Evolutionary conservation across 805 yeast species (phyloP), one percentile per base, ranked within the genome.

Genomic region (Ogataea paraovalis): DNA sequence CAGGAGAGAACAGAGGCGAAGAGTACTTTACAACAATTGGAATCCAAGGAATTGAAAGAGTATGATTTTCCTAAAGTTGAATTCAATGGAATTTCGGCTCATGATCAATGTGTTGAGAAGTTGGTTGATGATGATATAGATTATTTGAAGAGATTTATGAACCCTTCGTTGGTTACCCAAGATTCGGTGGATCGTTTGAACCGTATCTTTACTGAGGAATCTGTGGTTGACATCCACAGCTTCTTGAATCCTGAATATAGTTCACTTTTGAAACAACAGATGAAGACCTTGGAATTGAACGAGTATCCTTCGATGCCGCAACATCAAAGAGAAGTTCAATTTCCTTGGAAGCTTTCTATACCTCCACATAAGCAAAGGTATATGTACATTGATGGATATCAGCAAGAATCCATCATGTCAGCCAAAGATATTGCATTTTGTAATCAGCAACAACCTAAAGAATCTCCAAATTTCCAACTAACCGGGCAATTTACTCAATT

Each of bases 291-390:
- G 5, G 96, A 87, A 59, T 71, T 89, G 16, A 79, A 85, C 41
- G 74, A 72, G 44, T 57, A 44, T 41, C 71, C 71, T 13, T 66
- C 70, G 27, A 78, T 81, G 60, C 96, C 96, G 4, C 67, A 68
- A 32, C 65, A 59, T 0, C 74, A 83, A 13, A 57, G 64, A 1
- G 86, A 86, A 23, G 78, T 87, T 1, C 45, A 61, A 9, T 71
- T 65, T 42, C 96, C 96, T 7, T 94, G 99, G 99, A 83, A 85
- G 52, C 74, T 90, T 37, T 94, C 97, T 0, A 78, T 85, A 42
- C 98, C 99, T 8, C 94, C 97, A 8, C 98, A 92, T 61, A 89
- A 94, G 63, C 91, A 90, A 69, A 72, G 97, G 52, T 94, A 75
- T 61, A 65, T 89, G 72, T 92, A 89, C 62, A 73, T 91, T 28